These are phyloP conservation scores for Blastomyces parvus DNA, from an alignment of 2,329 filamentous ascomycete genomes.

Conservation along the genomic window DNA sequence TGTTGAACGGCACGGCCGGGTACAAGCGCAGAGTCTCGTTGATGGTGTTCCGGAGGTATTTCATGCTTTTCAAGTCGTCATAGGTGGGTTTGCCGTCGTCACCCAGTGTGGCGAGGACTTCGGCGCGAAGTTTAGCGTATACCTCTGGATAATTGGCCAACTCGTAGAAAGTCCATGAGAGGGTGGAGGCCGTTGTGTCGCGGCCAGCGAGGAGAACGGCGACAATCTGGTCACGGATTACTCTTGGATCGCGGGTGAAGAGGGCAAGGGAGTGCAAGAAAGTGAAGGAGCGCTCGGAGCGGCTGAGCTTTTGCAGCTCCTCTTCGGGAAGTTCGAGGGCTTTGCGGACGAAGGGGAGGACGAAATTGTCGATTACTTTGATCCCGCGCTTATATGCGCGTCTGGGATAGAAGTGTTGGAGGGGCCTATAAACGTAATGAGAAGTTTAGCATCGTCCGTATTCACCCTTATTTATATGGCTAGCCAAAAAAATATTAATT, in stretches of 20 bases:
- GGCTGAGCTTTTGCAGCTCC: conserved; percentile 59
- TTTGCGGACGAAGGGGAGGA: conserved; percentile 63
- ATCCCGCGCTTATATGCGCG: conserved; percentile 50
- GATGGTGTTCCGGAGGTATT: conserved; percentile 21
- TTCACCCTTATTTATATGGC: neutral
- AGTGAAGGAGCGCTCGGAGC: conserved; percentile 56
- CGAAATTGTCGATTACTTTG: conserved; percentile 57
- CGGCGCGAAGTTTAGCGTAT: conserved; percentile 29
- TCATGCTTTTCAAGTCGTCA: conserved; percentile 19
- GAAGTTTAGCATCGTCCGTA: neutral
- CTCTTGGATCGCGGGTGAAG: conserved; percentile 50
- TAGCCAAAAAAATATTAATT: neutral
- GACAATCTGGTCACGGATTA: conserved; percentile 67
- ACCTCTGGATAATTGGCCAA: conserved; percentile 32
- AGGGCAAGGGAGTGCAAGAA: conserved; percentile 69
- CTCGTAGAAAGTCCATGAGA: conserved; percentile 41
- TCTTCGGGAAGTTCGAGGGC: conserved; percentile 55
- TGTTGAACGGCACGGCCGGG: conserved; percentile 40
- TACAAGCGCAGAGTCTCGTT: conserved; percentile 36
- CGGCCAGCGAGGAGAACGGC: conserved; percentile 48
- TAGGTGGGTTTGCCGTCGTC: conserved; percentile 16
- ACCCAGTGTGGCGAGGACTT: conserved; percentile 21
- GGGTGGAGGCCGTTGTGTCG: conserved; percentile 43
- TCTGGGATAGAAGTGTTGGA: conserved; percentile 52
- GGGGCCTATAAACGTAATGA: conserved; percentile 33